Evolutionary conservation across 768 basidiomycete species (phyloP).

Genomic region (Collybia nuda): DNA sequence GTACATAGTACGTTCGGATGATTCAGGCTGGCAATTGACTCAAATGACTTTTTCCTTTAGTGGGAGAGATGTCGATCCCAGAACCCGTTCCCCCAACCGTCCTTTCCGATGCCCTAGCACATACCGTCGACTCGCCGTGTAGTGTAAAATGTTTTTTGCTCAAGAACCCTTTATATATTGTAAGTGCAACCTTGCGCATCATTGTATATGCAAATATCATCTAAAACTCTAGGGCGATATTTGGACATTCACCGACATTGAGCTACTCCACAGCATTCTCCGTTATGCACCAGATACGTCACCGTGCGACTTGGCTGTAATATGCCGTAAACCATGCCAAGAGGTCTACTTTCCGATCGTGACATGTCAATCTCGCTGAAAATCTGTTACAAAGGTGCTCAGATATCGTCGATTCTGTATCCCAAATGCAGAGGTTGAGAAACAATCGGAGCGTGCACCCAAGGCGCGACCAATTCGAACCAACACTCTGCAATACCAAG

Average conservation of each 20-base stretch:
- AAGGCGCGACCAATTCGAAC: constrained; percentile 6
- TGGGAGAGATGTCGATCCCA: constrained; percentile 27
- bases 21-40: no score
- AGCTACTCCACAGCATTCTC: constrained; percentile 37
- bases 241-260: constrained; percentile 40
- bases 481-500: constrained; percentile 8
- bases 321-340: constrained; percentile 58
- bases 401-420: constrained; percentile 20
- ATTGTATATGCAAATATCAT: background rate
- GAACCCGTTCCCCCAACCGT: constrained; percentile 20
- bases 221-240: constrained; percentile 18
- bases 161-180: constrained; percentile 8
- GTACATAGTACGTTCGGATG: constrained; percentile 40
- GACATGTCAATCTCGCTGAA: background rate
- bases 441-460: background rate
- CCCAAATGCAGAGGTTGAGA: constrained; percentile 12
- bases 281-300: constrained; percentile 41
- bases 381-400: constrained; percentile 19
- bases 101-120: constrained; percentile 14
- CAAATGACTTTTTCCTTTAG: constrained; percentile 8
- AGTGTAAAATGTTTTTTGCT: constrained; percentile 31
- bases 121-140: constrained; percentile 22
- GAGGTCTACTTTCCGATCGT: constrained; percentile 34
- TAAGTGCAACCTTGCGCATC: constrained; percentile 7
- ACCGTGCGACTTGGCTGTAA: constrained; percentile 54